Evolutionary conservation across 805 yeast genomes (phyloP), one percentile per base, ranked within the genome.

Genomic region (Zygotorulaspora chibaensis): DNA sequence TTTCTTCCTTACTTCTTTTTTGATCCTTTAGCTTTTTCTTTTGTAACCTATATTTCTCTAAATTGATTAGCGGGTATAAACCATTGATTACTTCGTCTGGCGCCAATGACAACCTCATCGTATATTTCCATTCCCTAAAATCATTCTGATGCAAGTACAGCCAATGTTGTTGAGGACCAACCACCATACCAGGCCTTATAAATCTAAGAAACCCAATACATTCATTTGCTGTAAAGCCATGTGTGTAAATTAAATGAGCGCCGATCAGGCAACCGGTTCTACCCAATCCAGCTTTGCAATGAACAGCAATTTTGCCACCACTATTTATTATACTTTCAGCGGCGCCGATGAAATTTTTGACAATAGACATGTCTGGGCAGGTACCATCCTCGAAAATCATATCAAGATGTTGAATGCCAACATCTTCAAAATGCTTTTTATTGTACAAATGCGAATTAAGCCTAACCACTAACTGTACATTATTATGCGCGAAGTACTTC

Each of bases 121-220:
- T 88, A 57, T 83, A 87, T 65, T 88, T 79, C 98, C 99, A 93
- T 59, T 89, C 96, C 59, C 97, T 77, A 66, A 93, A 93, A 56
- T 90, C 96, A 65, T 88, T 83, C 67, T 93, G 99, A 64, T 93
- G 96, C 52, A 93, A 75, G 62, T 93, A 93, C 48, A 93, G 74
- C 99, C 99, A 93, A 70, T 93, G 99, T 65, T 93, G 99, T 67
- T 93, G 99, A 2, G 99, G 99, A 0, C 99, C 99, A 26, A 93
- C 99, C n/a, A 93, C 97, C 99, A 93, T 93, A 35, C 99, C 99
- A 0, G 99, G 99, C 55, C 99, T 79, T 52, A 93, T 76, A 79
- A 93, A 86, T 65, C 99, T 77, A 91, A 93, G 86, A 62, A 89
- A 93, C 1, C 91, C 96, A 57, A 93, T 93, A 66, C 96, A 93